Conservation (phyloP, 345 rosid species). For the Erodium maritimum region DNA sequence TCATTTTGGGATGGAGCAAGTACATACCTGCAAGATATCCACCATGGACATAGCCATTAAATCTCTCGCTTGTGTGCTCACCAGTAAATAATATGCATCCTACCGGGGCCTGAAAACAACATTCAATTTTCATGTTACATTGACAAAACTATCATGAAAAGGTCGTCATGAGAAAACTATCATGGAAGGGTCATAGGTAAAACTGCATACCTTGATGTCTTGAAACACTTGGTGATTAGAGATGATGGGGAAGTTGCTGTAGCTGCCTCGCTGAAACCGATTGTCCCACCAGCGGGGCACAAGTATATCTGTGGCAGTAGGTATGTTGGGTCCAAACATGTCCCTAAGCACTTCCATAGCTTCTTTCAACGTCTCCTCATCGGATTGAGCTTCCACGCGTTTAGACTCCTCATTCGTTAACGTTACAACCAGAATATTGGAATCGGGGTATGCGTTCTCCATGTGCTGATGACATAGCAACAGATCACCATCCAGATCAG, state of each 20-base stretch:
- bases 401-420: constrained; percentile 87
- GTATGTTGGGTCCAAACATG: constrained; percentile 89
- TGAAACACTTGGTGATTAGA: constrained; percentile 40
- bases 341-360: constrained; percentile 81
- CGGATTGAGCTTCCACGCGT: constrained; percentile 84
- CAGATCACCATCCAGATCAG: constrained; percentile 23
- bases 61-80: constrained; percentile 89
- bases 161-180: neutral
- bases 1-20: too few species aligned
- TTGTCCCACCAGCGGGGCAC: constrained; percentile 99
- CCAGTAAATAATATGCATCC: constrained; percentile 84
- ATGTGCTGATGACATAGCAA: constrained; percentile 67
- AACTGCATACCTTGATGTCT: constrained; percentile 42
- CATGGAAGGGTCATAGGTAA: neutral
- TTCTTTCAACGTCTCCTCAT: constrained; percentile 62
- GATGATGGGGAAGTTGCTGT: constrained; percentile 90
- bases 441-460: constrained; percentile 93
- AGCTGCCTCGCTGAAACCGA: constrained; percentile 95
- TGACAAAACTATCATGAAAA: neutral
- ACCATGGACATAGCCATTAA: constrained; percentile 90
- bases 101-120: constrained; percentile 52
- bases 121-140: neutral
- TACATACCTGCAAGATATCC: constrained; percentile 71
- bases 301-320: constrained; percentile 61
- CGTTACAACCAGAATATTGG: constrained; percentile 84